These are phyloP conservation scores for Agaricus bisporus DNA, from an alignment of 768 basidiomycete species.

Conservation along the genomic window DNA sequence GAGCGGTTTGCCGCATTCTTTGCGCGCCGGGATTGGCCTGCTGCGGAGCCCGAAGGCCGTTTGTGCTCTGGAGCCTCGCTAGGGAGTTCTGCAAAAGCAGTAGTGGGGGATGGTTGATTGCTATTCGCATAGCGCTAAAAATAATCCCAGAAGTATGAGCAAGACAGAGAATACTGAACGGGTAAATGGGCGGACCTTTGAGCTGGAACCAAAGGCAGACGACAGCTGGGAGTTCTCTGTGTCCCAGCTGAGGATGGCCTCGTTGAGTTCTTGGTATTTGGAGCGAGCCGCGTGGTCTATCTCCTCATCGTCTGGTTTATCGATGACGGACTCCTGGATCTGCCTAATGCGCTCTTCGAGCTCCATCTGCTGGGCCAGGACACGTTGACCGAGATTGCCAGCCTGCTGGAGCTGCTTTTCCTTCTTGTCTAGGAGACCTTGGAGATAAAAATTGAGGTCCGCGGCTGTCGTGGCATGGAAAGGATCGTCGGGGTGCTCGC, in stretches of 20 bases:
- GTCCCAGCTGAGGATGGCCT: conserved; percentile 75
- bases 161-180: neutral
- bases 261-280: conserved; percentile 70
- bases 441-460: conserved; percentile 57
- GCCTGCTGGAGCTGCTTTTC: conserved; percentile 90
- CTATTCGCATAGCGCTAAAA: conserved; percentile 39
- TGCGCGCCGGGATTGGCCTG: conserved; percentile 81
- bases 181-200: conserved; percentile 11
- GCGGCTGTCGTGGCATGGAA: conserved; percentile 31
- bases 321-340: conserved; percentile 33
- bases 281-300: conserved; percentile 58
- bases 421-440: conserved; percentile 79
- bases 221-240: conserved; percentile 72
- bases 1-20: conserved; percentile 90
- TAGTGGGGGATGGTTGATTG: conserved; percentile 37
- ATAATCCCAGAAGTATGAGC: neutral
- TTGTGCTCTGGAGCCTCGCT: conserved; percentile 58
- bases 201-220: conserved; percentile 52
- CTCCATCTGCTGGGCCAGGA: conserved; percentile 90
- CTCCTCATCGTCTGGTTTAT: conserved; percentile 9
- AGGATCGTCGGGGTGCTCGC: neutral
- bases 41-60: conserved; percentile 60
- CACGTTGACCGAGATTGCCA: conserved; percentile 87
- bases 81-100: conserved; percentile 42
- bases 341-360: conserved; percentile 84